phyloP scores from a whole-genome alignment of 331 rosid genomes.

The Pyrus hybrid region DNA sequence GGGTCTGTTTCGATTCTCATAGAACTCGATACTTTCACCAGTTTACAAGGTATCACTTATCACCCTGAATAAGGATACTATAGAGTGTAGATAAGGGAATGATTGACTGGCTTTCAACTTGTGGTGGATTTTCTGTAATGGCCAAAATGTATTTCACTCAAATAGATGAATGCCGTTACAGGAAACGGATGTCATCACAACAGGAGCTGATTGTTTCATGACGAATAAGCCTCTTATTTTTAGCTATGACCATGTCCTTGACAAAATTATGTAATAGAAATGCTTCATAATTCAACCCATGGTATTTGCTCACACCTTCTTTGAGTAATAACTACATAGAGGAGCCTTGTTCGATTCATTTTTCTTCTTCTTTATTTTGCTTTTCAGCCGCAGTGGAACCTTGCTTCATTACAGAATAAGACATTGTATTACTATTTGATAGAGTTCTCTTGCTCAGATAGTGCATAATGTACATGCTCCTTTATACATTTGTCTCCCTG shows the following conservation, averaged over 20 bases:
- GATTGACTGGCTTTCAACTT: not conserved
- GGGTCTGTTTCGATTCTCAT: not conserved
- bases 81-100: not conserved
- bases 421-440: not conserved
- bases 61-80: not conserved
- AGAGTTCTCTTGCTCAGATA: not conserved
- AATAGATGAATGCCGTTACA: not conserved
- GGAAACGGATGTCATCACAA: not conserved
- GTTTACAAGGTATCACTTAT: not conserved
- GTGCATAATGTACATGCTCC: not conserved
- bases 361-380: not conserved
- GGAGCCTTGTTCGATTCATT: not conserved
- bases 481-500: not conserved
- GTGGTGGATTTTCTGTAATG: not conserved
- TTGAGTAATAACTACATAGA: not conserved
- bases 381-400: not conserved
- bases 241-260: not conserved
- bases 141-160: not conserved
- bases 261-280: not conserved
- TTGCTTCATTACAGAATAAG: not conserved
- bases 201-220: not conserved
- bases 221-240: not conserved
- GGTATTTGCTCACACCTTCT: not conserved
- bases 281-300: not conserved
- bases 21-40: not conserved